Evolutionary conservation across 768 basidiomycete genomes (phyloP).

Genomic region (Rhizopogon vinicolor): DNA sequence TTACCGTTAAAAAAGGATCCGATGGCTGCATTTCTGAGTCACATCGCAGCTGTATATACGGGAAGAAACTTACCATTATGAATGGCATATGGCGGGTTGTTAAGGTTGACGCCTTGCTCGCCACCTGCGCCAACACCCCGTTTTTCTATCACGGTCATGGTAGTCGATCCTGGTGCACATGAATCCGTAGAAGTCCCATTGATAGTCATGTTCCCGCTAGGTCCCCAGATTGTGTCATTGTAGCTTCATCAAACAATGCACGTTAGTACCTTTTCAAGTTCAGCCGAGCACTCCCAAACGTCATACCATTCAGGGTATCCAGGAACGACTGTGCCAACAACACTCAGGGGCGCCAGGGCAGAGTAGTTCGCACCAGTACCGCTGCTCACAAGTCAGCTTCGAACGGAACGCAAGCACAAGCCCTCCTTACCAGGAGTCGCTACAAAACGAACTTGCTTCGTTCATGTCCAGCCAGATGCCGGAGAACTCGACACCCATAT

Average conservation of each 20-base stretch:
- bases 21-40: conserved; percentile 32
- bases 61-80: conserved; percentile 51
- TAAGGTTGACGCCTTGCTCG: conserved; percentile 45
- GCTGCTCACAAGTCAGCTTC: conserved; percentile 7
- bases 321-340: conserved; percentile 43
- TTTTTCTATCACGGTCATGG: conserved; percentile 20
- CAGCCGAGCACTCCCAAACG: not conserved
- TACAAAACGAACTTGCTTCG: conserved; percentile 61
- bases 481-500: conserved; percentile 49
- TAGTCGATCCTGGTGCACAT: conserved; percentile 17
- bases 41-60: not conserved
- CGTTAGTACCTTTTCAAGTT: not conserved
- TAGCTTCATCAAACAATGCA: conserved; percentile 39
- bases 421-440: conserved; percentile 46
- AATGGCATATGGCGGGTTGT: conserved; percentile 61
- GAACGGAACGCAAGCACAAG: not conserved
- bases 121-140: conserved; percentile 49
- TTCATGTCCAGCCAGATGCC: conserved; percentile 75
- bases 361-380: conserved; percentile 54
- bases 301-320: conserved; percentile 69
- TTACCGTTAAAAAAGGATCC: conserved; percentile 53
- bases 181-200: conserved; percentile 58
- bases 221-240: conserved; percentile 54
- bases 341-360: conserved; percentile 51
- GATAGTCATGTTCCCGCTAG: conserved; percentile 72